Percentiles rank a stretch among this genome's conserved stretches.
Evolutionary conservation across 345 rosid genomes (phyloP).

Genomic region (Pugionium dolabratum): DNA sequence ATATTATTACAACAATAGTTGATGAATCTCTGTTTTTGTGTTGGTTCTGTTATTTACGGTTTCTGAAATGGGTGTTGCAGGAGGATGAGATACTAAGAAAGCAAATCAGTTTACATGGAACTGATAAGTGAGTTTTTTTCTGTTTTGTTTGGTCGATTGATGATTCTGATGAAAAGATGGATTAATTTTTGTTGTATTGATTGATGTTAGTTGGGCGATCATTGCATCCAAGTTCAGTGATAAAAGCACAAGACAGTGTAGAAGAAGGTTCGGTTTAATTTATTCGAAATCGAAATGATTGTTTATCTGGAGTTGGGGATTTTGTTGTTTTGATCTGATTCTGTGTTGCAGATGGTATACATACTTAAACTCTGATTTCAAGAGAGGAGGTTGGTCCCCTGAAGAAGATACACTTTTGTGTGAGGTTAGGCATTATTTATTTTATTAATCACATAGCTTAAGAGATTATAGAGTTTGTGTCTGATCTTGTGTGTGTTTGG

Average conservation of each 20-base stretch:
- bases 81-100: constrained; percentile 91
- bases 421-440: constrained; percentile 53
- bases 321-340: constrained; percentile 20
- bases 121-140: constrained; percentile 65
- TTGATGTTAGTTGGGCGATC: constrained; percentile 74
- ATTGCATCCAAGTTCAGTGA: constrained; percentile 91
- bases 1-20: not conserved
- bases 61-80: constrained; percentile 47
- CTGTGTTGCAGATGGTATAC: constrained; percentile 80
- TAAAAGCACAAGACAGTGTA: constrained; percentile 95
- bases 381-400: constrained; percentile 98
- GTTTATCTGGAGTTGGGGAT: not conserved
- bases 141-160: not conserved
- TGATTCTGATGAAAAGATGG: constrained; percentile 15
- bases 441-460: not conserved
- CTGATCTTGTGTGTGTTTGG: constrained; percentile 31
- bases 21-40: constrained; percentile 21
- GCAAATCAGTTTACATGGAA: constrained; percentile 78
- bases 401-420: constrained; percentile 95
- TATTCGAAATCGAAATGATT: constrained; percentile 6
- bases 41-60: constrained; percentile 15
- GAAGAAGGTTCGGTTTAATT: constrained; percentile 66
- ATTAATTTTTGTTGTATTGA: constrained; percentile 20
- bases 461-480: constrained; percentile 4
- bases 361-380: constrained; percentile 91